Evolutionary conservation across 495 filamentous ascomycete genomes (phyloP).

Genomic region (Collariella sp.): DNA sequence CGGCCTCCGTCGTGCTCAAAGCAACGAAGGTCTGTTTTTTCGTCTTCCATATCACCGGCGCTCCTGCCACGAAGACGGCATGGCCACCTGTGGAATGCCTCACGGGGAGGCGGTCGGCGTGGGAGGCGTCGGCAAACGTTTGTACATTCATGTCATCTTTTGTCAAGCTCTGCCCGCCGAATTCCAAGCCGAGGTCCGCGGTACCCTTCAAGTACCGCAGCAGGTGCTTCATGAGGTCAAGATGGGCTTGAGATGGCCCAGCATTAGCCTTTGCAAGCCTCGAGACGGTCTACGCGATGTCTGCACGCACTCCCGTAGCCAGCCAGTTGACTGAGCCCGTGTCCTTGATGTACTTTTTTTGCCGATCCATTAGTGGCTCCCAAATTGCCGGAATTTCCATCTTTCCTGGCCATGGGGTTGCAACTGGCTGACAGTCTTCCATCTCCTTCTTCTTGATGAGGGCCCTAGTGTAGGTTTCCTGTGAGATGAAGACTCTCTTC

Average conservation of each 20-base stretch:
- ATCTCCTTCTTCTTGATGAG: background rate
- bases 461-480: background rate
- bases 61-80: background rate
- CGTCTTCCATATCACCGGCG: background rate
- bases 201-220: background rate
- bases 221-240: background rate
- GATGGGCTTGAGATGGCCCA: background rate
- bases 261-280: background rate
- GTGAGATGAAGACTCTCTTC: background rate
- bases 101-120: background rate
- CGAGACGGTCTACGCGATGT: background rate
- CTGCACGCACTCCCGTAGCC: background rate
- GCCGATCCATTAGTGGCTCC: background rate
- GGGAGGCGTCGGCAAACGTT: background rate
- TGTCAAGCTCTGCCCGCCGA: background rate
- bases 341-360: background rate
- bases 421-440: background rate
- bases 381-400: background rate
- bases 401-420: too few species aligned
- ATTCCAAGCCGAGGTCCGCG: background rate
- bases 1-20: background rate
- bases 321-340: background rate
- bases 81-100: background rate
- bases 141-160: background rate
- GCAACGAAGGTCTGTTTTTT: conserved; percentile 2